These are phyloP conservation scores for Aspergillus panamensis DNA, from an alignment of 495 filamentous ascomycete species.

Conservation along the genomic window DNA sequence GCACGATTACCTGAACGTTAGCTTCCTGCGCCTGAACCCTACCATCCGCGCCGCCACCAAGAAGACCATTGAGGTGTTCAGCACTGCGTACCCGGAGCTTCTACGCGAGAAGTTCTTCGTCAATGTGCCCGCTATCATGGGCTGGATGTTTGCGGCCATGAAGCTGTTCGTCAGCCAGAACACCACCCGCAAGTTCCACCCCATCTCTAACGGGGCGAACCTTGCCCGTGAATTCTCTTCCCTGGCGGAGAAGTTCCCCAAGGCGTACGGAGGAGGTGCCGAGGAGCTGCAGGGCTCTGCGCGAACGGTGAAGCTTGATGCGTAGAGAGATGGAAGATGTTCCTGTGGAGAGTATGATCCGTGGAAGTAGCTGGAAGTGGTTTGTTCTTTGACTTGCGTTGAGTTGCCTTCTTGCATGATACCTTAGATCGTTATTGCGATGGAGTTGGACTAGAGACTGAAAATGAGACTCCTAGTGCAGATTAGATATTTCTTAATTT, in stretches of 20 bases:
- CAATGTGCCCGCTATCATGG: constrained; percentile 84
- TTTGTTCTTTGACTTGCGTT: not conserved
- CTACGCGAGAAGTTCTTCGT: constrained; percentile 89
- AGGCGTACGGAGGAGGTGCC: constrained; percentile 70
- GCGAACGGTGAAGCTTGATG: constrained; percentile 28
- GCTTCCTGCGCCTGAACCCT: constrained; percentile 71
- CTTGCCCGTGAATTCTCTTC: constrained; percentile 61
- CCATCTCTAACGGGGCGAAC: constrained; percentile 70
- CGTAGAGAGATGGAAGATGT: not conserved
- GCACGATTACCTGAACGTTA: constrained; percentile 82
- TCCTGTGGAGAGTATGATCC: not conserved
- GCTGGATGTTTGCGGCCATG: constrained; percentile 76
- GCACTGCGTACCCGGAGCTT: constrained; percentile 79
- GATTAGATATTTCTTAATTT: not conserved
- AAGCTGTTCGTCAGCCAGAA: constrained; percentile 75
- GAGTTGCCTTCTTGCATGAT: not conserved
- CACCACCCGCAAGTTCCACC: constrained; percentile 81
- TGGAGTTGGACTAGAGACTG: not conserved
- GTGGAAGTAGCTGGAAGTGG: not conserved
- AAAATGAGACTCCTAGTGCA: not conserved
- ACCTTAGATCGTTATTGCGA: constrained; percentile 1
- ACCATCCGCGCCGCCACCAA: constrained; percentile 65
- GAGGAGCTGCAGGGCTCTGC: constrained; percentile 30
- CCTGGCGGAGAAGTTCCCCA: constrained; percentile 58
- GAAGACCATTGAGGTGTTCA: constrained; percentile 75